These are phyloP conservation scores for Chamaecrista fasciculata DNA, from an alignment of 306 rosid species.

Conservation along the genomic window DNA sequence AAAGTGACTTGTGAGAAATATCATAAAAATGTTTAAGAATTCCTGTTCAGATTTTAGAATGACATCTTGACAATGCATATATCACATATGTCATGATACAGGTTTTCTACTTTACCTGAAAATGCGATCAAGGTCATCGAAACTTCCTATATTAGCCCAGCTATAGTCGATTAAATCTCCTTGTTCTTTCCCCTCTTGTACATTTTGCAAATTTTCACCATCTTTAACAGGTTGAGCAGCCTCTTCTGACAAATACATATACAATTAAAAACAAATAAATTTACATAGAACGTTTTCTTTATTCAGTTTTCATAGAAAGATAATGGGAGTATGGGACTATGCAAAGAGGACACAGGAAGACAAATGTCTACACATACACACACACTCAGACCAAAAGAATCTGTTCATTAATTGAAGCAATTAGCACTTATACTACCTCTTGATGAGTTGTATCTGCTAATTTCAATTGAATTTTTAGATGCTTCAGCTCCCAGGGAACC, in stretches of 20 bases:
- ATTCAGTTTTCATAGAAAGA: conserved; percentile 12
- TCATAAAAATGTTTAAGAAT: neutral
- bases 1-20: neutral
- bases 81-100: neutral
- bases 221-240: conserved; percentile 47
- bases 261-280: conserved; percentile 31
- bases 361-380: neutral
- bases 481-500: conserved; percentile 47
- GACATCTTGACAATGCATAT: conserved; percentile 20
- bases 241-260: conserved; percentile 51
- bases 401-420: conserved; percentile 16
- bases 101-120: conserved; percentile 66
- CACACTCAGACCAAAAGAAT: conserved; percentile 17
- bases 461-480: conserved; percentile 42
- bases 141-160: conserved; percentile 91
- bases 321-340: neutral
- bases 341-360: conserved; percentile 27
- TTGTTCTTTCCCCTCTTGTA: conserved; percentile 65
- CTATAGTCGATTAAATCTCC: conserved; percentile 78
- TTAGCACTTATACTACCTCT: conserved; percentile 46
- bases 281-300: conserved; percentile 18
- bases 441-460: conserved; percentile 37
- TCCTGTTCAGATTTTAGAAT: neutral
- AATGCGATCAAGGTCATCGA: conserved; percentile 85
- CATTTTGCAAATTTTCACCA: conserved; percentile 49